Evolutionary conservation across 331 rosid species (phyloP), one percentile per base, ranked within the genome.

Genomic region (Acacia concinna): DNA sequence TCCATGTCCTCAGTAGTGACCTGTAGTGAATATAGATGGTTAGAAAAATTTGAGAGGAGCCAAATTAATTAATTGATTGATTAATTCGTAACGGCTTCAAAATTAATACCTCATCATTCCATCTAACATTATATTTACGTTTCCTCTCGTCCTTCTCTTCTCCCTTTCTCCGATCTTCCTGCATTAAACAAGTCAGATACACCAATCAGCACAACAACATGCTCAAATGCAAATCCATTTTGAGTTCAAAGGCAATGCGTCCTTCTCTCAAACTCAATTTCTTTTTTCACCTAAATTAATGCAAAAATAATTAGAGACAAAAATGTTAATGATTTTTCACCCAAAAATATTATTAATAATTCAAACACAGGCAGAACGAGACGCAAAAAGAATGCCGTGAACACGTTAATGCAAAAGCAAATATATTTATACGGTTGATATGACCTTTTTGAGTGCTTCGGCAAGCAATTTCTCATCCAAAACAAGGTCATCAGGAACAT

Each of bases 1-100:
- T 92, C 97, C 96, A 92, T 89, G 23, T 90, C 92, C 86, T 92
- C 97, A 2, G 83, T 51, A 12, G 94, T 90, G 17, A 92, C 92
- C 88, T 86, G 83, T 18, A 37, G 17, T 18, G 31, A 3, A 17
- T 9, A 12, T 4, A 14, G 34, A 69, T n/a, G 25, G 76, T 62
- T 56, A 43, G 15, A 35, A 63, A 56, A 43, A 68, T 81, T 56
- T 54, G 77, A 63, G 3, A 28, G 30, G 43, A 8, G 35, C 14
- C 54, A 49, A n/a, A 18, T 38, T 59, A 31, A 46, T n/a, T 40
- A 62, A 13, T 79, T 40, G 56, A 69, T 54, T 7, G 56, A 69
- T 54, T 7, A 38, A 38, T 38, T 38, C 11, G 2, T 8, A 11
- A 65, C 23, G 70, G 54, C 65, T 21, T n/a, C 27, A 79, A 68